Evolutionary conservation across 2,329 filamentous ascomycete species (phyloP), one percentile per base, ranked within the genome.

Genomic region (Fusarium tupiense): DNA sequence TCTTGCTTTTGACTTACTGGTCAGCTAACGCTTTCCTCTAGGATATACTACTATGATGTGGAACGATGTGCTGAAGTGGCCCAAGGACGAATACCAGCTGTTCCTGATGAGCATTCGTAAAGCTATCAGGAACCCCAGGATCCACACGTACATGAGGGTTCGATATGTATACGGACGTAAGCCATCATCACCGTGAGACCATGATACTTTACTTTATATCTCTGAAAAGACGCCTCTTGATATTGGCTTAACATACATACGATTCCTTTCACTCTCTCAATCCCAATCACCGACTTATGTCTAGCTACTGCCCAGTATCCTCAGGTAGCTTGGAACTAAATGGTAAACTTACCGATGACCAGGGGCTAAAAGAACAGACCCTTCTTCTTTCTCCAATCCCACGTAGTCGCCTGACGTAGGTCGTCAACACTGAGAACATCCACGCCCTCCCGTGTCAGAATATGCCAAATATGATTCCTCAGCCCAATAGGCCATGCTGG

Each of bases 141-240:
- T 76, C 0, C 74, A 76, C 19, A 61, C 68, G 29, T 76, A 76
- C 40, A 73, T 76, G 29, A 69, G 37, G 46, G 64, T 70, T 29
- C 72, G 74, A 29, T 76, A 73, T 17, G 63, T 73, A 1, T 76
- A 73, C 8, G 74, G 74, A 22, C 74, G 74, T 4, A 76, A 76
- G 31, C 57, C 52, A 20, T 19, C 8, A 33, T 16, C 9, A 3
- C 2, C 35, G 31, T 57, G 2, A 37, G 20, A 19, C 19, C 6
- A 8, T 4, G 4, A 24, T 44, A 17, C 16, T 37, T 19, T 37
- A 8, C 35, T 37, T 37, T n/a, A 20, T 17, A 19, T 13, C 17
- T 16, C 9, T 31, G 4, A 31, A 31, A 31, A 13, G 29, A 12
- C 16, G 3, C 4, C 22, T 6, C 10, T 13, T n/a, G 29, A 31